Evolutionary conservation across 768 basidiomycete species (phyloP), one percentile per base, ranked within the genome.

Genomic region (Psilocybe tampanensis): DNA sequence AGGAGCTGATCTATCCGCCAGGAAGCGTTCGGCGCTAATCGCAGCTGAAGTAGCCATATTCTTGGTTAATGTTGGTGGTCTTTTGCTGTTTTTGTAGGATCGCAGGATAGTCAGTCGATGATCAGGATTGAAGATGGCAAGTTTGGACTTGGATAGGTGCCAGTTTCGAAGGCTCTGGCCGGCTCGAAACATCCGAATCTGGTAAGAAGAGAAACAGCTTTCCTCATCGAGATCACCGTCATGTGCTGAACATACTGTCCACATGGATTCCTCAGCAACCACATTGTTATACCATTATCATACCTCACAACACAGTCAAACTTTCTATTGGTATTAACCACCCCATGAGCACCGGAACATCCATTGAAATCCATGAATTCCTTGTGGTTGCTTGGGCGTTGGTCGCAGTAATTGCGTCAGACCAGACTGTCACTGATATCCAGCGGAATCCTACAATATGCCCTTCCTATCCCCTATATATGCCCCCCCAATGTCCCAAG

Each of bases 1-100:
- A 15, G 92, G 93, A n/a, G 90, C 81, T 12, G 77, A 70, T n/a
- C 76, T 77, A 74, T 95, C 92, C 33, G 92, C 88, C 42, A 90
- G 73, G 71, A 88, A 94, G 42, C 84, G 83, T 62, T 89, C 88
- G 44, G 72, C 71, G 34, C 75, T 68, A 24, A 75, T 65, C 22
- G 73, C 68, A 51, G 68, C 62, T 36, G 64, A 56, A 17, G 54
- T 64, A 22, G 68, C 52, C 74, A 74, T 75, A 44, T 47, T 66
- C 53, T 55, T 70, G 44, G 26, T 58, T 13, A 39, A 45, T 48
- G 44, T 44, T 54, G 29, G 42, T 33, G n/a, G 44, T 44, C 36
- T 45, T 23, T 18, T 45, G 6, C 18, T 23, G 48, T 58, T 47
- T 44, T n/a, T 41, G 45, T 26, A 55, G 45, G 52, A 32, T 56